These are phyloP conservation scores for Dactylonectria estremocensis DNA, from an alignment of 2,329 filamentous ascomycete genomes.

Conservation along the genomic window DNA sequence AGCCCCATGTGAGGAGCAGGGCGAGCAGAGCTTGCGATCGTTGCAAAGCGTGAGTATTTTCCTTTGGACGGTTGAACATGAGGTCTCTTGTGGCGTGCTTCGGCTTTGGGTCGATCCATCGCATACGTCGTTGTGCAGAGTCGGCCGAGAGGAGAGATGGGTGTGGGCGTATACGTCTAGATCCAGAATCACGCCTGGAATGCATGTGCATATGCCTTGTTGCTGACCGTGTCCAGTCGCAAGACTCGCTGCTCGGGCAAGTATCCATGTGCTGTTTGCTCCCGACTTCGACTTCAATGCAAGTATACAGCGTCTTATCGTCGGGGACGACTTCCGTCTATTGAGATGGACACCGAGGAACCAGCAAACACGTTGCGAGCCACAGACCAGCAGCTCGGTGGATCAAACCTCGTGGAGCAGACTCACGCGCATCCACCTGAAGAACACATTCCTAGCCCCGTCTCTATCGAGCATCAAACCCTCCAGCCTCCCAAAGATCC, in stretches of 20 bases:
- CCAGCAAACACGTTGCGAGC: conserved; percentile 2
- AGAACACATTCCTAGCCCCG: conserved; percentile 33
- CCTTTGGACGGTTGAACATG: not conserved
- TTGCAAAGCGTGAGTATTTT: conserved; percentile 41
- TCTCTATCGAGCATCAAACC: conserved; percentile 26
- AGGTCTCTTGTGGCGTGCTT: not conserved
- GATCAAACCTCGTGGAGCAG: not conserved
- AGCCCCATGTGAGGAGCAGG: conserved; percentile 26
- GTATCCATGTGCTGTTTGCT: conserved; percentile 43
- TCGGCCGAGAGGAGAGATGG: not conserved
- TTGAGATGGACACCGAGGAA: conserved; percentile 39
- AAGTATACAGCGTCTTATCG: conserved; percentile 44
- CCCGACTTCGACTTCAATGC: conserved; percentile 42
- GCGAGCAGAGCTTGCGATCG: conserved; percentile 46
- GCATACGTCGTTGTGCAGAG: not conserved
- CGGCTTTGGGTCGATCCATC: no score
- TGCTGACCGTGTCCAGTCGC: conserved; percentile 31
- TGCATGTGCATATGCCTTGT: not conserved
- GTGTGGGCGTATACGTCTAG: not conserved
- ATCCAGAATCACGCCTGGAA: not conserved
- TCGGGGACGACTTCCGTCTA: conserved; percentile 43
- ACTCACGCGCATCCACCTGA: conserved; percentile 17
- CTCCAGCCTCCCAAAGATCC: conserved; percentile 17
- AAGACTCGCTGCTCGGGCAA: conserved; percentile 47
- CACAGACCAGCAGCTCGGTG: conserved; percentile 18